Evolutionary conservation across 2,329 filamentous ascomycete genomes (phyloP), one percentile per base, ranked within the genome.

Genomic region (Chaetomium sp.): DNA sequence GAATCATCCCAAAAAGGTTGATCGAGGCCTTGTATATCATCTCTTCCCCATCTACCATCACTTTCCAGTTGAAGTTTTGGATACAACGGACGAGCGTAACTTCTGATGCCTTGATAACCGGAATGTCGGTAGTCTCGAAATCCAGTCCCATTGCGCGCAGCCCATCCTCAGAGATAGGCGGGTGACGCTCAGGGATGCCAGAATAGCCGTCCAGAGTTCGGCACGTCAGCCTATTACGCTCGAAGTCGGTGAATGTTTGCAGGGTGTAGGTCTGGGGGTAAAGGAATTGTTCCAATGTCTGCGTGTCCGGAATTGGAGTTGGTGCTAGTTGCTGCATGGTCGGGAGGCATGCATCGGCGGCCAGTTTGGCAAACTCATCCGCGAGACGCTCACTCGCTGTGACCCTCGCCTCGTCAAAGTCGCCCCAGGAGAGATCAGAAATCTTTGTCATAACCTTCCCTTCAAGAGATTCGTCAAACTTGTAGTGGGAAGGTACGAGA

Each of bases 21-120:
- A 42, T 25, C n/a, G 54, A 45, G n/a, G 33, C 13, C 25, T 57
- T 57, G 19, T 38, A 57, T 7, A 57, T 13, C 56, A 57, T 47
- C 3, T 57, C 53, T 16, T 23, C 53, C 56, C 21, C 38, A 9
- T 21, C 38, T 33, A 47, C 56, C 13, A 2, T 57, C 25, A 31
- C 56, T 31, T 21, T 29, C 56, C 56, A 57, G 38, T 49, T 25
- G 1, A 57, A n/a, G 5, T 25, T 3, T 16, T 57, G 56, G 8
- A 57, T 23, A 13, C 38, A 38, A 4, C 25, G 7, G 38, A 47
- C 38, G 6, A 57, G 19, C 13, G 49, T 12, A 16, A 57, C 56
- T 27, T 47, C 23, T 4, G 56, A 57, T 31, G 38, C 56, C 19
- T 31, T 4, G 7, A 57, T 33, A 10, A 57, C 8, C 8, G 56